Evolutionary conservation across 2,329 filamentous ascomycete species (phyloP).

Genomic region (Myriangium duriaei): DNA sequence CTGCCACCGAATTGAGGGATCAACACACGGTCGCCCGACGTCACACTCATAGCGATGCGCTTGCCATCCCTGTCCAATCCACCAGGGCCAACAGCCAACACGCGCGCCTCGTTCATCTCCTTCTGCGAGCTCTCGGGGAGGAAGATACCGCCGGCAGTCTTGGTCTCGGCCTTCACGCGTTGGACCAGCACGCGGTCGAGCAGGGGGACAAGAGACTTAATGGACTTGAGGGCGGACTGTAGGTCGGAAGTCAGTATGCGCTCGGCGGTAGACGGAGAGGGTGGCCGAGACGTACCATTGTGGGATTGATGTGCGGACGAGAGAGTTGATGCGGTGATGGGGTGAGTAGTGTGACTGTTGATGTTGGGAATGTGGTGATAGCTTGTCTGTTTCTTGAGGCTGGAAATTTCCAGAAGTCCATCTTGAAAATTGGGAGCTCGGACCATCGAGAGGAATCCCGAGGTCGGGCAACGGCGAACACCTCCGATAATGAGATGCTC

Average conservation of each 20-base stretch:
- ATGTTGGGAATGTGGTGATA: neutral
- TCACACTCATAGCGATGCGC: slow-evolving; percentile 71
- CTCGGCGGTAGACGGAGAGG: too few relatives aligned
- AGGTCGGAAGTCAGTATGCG: too few relatives aligned
- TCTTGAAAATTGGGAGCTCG: slow-evolving; percentile 5
- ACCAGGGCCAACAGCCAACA: slow-evolving; percentile 88
- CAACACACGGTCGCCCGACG: slow-evolving; percentile 78
- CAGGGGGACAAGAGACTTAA: slow-evolving; percentile 88
- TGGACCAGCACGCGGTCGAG: slow-evolving; percentile 97
- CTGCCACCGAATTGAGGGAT: slow-evolving; percentile 96
- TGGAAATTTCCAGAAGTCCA: slow-evolving; percentile 13
- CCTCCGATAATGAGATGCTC: too few relatives aligned
- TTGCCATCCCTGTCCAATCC: slow-evolving; percentile 78
- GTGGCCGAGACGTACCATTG: slow-evolving; percentile 4
- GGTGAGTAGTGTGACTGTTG: neutral
- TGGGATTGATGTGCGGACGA: neutral
- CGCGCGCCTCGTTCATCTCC: slow-evolving; percentile 95
- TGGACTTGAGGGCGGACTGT: slow-evolving; percentile 64
- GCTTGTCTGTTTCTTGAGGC: neutral
- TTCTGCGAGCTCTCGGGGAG: slow-evolving; percentile 94
- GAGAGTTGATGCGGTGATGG: slow-evolving; percentile 4
- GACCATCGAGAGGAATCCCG: neutral
- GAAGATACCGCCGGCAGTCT: slow-evolving; percentile 95
- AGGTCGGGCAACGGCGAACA: neutral
- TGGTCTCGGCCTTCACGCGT: slow-evolving; percentile 91